Base-by-base conservation (phyloP, 1,139 yeast genomes). In the Protomyces gravidus region DNA sequence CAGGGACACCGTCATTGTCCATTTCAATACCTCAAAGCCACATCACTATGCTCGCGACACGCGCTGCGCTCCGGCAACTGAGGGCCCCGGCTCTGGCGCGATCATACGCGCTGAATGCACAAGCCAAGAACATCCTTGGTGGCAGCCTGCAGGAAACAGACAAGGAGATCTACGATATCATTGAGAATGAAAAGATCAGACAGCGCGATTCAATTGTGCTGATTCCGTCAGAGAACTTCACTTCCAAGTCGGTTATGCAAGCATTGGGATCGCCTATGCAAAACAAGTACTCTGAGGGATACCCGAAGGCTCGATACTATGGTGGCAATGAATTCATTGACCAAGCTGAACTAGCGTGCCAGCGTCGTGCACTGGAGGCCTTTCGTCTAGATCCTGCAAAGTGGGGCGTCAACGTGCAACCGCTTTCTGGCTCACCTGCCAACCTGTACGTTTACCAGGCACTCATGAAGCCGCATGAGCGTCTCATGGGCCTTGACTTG, bases 401-500 rank as follows among this genome's bases (percentile, higher is more conserved):
- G 73, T 92, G 98, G 97, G 97, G 98, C 64, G 97, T 92, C 70
- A 92, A 92, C 70, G 98, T 92, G 59, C 98, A 92, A 78, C 62
- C 97, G 36, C 79, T 92, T 68, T 86, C 95, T 61, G 98, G 98
- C 66, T 89, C 97, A 32, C 97, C 97, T 65, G 98, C 98, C 63
- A 92, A 92, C 77, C 82, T 92, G 73, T 94, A 92, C 74, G 96
- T 89, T 52, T 92, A 92, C 77, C 94, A 89, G 73, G 97, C 62
- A 9, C 45, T 60, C 21, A 60, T 60, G 62, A 55, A 52, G 45
- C 62, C 62, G 13, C 62, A 60, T 48, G 60, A 57, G 32, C 62
- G 62, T 23, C 57, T 60, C 19, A 60, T 60, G 62, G 62, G 62
- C 11, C 58, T 60, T 21, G 62, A 60, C 40, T 26, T 97, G 62